Evolutionary conservation across 2,329 filamentous ascomycete genomes (phyloP).

Genomic region (Alternaria atra): DNA sequence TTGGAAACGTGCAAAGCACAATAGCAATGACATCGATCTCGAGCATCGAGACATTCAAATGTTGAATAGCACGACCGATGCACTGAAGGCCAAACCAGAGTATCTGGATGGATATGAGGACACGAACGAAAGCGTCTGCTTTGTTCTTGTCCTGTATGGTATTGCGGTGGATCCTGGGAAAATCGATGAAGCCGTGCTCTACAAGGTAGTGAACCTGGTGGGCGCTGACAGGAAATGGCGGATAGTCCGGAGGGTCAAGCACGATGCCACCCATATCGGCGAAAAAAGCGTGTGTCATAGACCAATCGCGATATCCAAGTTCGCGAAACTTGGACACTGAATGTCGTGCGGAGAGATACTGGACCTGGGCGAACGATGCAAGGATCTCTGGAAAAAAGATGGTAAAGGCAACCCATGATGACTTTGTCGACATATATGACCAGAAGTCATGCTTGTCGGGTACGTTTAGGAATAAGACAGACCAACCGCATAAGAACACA

Average conservation of each 20-base stretch:
- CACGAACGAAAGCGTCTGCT: background rate
- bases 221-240: background rate
- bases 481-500: background rate
- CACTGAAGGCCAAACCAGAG: background rate
- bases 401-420: background rate
- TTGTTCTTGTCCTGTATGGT: background rate
- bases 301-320: background rate
- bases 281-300: background rate
- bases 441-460: background rate
- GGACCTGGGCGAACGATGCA: background rate
- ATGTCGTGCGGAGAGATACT: background rate
- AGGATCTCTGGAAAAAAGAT: background rate
- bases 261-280: background rate
- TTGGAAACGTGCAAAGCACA: background rate
- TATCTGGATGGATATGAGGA: background rate
- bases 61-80: background rate
- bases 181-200: background rate
- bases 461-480: background rate
- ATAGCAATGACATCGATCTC: background rate
- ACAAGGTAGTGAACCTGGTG: background rate
- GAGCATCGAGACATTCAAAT: background rate
- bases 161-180: background rate
- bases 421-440: background rate
- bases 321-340: rapidly evolving
- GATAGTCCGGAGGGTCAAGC: background rate